phyloP scores from a whole-genome alignment of 148 eudicot genomes.

The Arbutus unedo region DNA sequence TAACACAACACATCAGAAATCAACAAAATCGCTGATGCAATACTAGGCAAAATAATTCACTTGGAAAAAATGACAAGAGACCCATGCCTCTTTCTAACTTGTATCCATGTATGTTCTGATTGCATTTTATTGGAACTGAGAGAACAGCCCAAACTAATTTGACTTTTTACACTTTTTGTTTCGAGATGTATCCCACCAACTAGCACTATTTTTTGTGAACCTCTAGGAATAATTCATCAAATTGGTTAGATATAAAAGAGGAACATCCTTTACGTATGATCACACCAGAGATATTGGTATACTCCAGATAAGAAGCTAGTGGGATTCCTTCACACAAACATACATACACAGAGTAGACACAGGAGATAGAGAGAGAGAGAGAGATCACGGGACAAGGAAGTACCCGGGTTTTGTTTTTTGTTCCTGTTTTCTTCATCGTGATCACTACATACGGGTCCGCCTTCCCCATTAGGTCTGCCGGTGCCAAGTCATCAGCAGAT shows the following conservation, averaged over 20 bases:
- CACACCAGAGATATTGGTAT: not conserved
- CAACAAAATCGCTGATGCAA: not conserved
- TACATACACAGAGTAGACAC: not conserved
- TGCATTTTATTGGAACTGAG: not conserved
- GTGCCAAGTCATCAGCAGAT: slow-evolving; percentile 83
- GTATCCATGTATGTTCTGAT: not conserved
- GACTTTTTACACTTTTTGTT: not conserved
- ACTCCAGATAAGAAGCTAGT: not conserved
- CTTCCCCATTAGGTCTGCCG: slow-evolving; percentile 81
- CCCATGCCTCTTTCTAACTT: not conserved
- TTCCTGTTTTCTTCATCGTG: slow-evolving; percentile 72
- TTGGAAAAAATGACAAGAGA: not conserved
- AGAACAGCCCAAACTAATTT: not conserved
- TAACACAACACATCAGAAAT: slow-evolving; percentile 10
- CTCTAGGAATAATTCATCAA: not conserved
- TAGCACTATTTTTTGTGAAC: not conserved
- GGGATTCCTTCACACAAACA: not conserved
- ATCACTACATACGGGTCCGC: slow-evolving; percentile 86
- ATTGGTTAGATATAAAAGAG: not conserved
- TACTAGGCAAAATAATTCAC: not conserved
- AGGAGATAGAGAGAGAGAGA: not conserved
- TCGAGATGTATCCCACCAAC: not conserved
- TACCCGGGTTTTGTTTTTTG: slow-evolving; percentile 83
- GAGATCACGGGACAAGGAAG: not conserved
- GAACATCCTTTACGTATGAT: not conserved